Conservation (phyloP, 768 basidiomycete genomes). For the Auricularia sp. region DNA sequence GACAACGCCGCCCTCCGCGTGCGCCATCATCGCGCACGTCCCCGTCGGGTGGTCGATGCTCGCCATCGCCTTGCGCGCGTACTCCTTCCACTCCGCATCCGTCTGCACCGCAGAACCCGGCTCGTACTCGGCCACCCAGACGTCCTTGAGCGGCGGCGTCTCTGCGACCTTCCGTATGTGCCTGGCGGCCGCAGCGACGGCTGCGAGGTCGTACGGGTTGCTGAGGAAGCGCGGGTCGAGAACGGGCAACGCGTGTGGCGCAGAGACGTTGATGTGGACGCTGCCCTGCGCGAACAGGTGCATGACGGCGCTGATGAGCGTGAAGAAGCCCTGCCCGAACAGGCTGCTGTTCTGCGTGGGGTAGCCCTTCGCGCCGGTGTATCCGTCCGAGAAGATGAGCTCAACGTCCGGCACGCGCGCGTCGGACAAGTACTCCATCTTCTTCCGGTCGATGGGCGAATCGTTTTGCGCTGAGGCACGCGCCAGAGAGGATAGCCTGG, state of each 20-base stretch:
- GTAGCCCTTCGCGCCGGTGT: background rate
- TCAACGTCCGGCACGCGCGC: background rate
- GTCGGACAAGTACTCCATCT: background rate
- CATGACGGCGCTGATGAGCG: background rate
- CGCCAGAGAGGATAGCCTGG: background rate
- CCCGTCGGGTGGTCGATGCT: constrained; percentile 45
- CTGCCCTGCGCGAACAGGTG: background rate
- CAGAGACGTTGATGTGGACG: constrained; percentile 23
- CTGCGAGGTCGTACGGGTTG: constrained; percentile 26
- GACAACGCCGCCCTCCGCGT: constrained; percentile 46
- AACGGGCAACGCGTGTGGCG: constrained; percentile 24
- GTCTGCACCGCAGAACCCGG: constrained; percentile 42
- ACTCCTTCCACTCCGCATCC: constrained; percentile 48
- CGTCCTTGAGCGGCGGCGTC: constrained; percentile 39
- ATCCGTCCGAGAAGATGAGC: background rate
- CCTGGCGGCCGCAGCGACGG: constrained; percentile 50
- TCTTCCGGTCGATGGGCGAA: background rate
- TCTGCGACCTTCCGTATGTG: constrained; percentile 47
- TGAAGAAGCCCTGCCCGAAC: no score
- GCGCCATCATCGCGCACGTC: constrained; percentile 50
- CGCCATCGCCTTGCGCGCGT: constrained; percentile 16
- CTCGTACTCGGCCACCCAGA: constrained; percentile 34
- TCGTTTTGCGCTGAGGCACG: background rate
- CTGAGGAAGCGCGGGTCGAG: constrained; percentile 37
- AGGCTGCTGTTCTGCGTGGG: no score